phyloP scores from a whole-genome alignment of 352 stramenopile species.

The Phytophthora boehmeriae region DNA sequence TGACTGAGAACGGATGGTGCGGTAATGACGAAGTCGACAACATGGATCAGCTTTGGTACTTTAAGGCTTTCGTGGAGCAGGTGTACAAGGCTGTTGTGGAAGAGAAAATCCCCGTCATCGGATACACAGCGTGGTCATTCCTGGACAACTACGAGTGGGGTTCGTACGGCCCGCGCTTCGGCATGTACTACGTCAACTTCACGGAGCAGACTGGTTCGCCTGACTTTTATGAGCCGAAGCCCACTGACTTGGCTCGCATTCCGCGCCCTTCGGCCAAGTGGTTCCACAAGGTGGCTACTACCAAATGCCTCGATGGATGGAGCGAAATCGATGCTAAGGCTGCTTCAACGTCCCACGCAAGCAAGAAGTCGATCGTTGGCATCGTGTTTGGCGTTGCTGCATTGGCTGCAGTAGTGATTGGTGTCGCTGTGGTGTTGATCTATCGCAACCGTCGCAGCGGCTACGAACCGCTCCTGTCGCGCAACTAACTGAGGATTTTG shows the following conservation, averaged over 20 bases:
- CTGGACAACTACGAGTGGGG: slow-evolving; percentile 58
- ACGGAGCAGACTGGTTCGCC: slow-evolving; percentile 33
- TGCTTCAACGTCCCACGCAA: slow-evolving; percentile 7
- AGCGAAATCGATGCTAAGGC: slow-evolving; percentile 27
- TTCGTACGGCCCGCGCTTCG: slow-evolving; percentile 55
- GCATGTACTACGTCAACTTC: slow-evolving; percentile 73
- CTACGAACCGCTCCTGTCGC: slow-evolving; percentile 29
- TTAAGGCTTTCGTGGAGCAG: slow-evolving; percentile 41
- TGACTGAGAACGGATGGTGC: slow-evolving; percentile 55
- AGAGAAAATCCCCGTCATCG: slow-evolving; percentile 37
- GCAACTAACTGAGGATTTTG: slow-evolving; percentile 21
- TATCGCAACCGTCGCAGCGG: slow-evolving; percentile 28
- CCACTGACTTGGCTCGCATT: slow-evolving; percentile 38
- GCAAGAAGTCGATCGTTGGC: slow-evolving; percentile 26
- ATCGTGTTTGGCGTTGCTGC: slow-evolving; percentile 24
- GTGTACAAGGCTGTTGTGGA: slow-evolving; percentile 48
- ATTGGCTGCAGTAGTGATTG: slow-evolving; percentile 22
- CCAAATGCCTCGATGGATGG: slow-evolving; percentile 37
- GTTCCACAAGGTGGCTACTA: slow-evolving; percentile 37
- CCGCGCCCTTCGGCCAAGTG: slow-evolving; percentile 49
- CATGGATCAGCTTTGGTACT: slow-evolving; percentile 54
- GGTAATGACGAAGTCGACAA: slow-evolving; percentile 50
- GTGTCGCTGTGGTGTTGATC: slow-evolving; percentile 23
- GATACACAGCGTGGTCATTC: slow-evolving; percentile 42
- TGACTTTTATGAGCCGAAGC: slow-evolving; percentile 35